A percentile compares a stretch with the other conserved stretches of the same genome.
These are phyloP conservation scores for Tephrocybe sp. DNA, from an alignment of 768 basidiomycete species.

Conservation along the genomic window DNA sequence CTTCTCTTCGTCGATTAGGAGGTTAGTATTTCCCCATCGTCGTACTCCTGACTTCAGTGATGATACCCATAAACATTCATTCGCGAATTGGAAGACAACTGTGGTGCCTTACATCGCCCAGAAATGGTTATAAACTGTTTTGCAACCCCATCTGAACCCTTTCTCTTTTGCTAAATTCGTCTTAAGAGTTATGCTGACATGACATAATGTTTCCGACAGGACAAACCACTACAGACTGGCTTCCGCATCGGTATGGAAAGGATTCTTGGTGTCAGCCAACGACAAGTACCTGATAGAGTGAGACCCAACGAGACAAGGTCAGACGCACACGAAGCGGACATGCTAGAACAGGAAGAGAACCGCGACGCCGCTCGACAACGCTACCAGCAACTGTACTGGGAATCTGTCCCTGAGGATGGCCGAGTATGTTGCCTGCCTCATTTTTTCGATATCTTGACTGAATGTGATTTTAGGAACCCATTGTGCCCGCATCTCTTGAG, in stretches of 20 bases:
- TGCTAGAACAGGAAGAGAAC: slow-evolving; percentile 54
- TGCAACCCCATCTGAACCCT: slow-evolving; percentile 73
- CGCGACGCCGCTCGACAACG: slow-evolving; percentile 58
- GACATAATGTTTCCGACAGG: slow-evolving; percentile 35
- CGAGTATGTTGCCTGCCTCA: slow-evolving; percentile 40
- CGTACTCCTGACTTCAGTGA: slow-evolving; percentile 30
- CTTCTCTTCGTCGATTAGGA: slow-evolving; percentile 25
- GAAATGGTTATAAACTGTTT: slow-evolving; percentile 53
- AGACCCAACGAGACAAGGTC: slow-evolving; percentile 28
- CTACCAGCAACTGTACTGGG: slow-evolving; percentile 79
- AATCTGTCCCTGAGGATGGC: slow-evolving; percentile 68
- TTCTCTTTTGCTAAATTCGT: slow-evolving; percentile 7
- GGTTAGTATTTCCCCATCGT: slow-evolving; percentile 29
- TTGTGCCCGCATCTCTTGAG: slow-evolving; percentile 58
- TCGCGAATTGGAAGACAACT: slow-evolving; percentile 65
- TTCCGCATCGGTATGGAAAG: slow-evolving; percentile 82
- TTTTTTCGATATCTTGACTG: background rate
- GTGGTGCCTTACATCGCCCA: slow-evolving; percentile 64
- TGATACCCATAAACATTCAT: slow-evolving; percentile 59
- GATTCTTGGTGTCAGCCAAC: slow-evolving; percentile 57
- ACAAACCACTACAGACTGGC: slow-evolving; percentile 71
- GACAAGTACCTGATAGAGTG: too few species aligned
- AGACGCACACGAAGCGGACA: slow-evolving; percentile 62
- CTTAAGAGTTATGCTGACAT: slow-evolving; percentile 1
- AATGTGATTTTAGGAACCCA: slow-evolving; percentile 48